Percentiles rank a stretch among this genome's conserved stretches.
These are phyloP conservation scores for Chrysanthemum lavandulifolium DNA, from an alignment of 129 eudicot species.

Conservation along the genomic window DNA sequence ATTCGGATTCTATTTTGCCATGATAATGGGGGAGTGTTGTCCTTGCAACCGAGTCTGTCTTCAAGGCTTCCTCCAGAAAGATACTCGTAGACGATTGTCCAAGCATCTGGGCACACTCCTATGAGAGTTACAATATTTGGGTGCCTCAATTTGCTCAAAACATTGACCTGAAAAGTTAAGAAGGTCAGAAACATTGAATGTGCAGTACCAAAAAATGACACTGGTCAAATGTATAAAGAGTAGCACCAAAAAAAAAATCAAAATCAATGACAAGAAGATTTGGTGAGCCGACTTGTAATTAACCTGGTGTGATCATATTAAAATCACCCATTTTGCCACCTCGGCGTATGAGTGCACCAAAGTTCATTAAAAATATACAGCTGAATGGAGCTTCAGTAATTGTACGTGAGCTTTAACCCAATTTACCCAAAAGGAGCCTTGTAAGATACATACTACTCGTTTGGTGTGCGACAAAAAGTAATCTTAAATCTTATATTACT, in stretches of 20 bases:
- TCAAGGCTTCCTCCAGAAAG: slow-evolving; percentile 76
- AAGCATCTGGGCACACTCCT: slow-evolving; percentile 70
- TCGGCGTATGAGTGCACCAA: not conserved
- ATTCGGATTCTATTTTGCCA: slow-evolving; percentile 79
- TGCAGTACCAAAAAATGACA: not conserved
- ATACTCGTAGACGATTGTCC: slow-evolving; percentile 69
- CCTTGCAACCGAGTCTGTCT: slow-evolving; percentile 77
- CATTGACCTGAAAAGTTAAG: slow-evolving; percentile 47
- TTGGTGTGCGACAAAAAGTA: not conserved
- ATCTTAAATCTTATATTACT: not conserved
- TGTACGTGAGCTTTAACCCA: not conserved
- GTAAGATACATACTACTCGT: not conserved
- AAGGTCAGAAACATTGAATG: not conserved
- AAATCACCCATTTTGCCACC: not conserved
- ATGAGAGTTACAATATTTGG: slow-evolving; percentile 72
- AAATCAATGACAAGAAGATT: not conserved
- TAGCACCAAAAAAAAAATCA: not conserved
- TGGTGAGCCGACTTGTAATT: not conserved
- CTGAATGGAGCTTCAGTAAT: not conserved
- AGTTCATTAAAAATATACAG: not conserved
- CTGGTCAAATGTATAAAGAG: not conserved
- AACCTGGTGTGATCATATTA: not conserved
- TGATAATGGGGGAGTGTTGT: slow-evolving; percentile 68
- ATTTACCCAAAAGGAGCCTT: not conserved
- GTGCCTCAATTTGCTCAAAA: slow-evolving; percentile 79